Conservation (phyloP, 2,329 filamentous ascomycete species). For the Chrysoporthe deuterocubensis region DNA sequence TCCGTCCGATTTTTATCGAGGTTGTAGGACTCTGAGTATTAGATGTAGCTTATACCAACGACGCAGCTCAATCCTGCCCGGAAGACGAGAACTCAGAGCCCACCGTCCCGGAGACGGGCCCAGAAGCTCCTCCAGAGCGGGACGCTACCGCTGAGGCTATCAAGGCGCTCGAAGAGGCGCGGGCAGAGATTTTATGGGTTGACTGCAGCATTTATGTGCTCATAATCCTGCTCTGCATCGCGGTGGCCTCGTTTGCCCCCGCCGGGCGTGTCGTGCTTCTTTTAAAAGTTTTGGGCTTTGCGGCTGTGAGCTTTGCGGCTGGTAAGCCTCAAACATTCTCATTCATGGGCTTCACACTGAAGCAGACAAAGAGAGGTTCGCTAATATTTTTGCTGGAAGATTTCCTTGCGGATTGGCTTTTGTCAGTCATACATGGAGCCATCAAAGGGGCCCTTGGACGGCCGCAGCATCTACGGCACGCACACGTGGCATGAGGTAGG, state of each 20-base stretch:
- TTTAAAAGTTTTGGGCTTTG: background rate
- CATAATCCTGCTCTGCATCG: background rate
- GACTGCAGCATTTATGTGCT: background rate
- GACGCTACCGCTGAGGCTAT: background rate
- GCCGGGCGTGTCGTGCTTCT: background rate
- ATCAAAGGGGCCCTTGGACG: background rate
- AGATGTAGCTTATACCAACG: no score
- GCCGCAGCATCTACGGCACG: background rate
- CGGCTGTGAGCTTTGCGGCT: no score
- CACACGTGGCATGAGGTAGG: background rate
- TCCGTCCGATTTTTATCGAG: background rate
- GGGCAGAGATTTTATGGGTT: background rate
- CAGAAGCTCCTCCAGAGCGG: background rate
- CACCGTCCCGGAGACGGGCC: background rate
- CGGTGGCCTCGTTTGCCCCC: background rate
- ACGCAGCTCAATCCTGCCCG: background rate
- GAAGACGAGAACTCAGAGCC: background rate
- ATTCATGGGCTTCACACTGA: no score
- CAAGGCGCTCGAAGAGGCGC: background rate
- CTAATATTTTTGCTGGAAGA: background rate
- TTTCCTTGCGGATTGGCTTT: background rate
- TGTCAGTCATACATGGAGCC: background rate
- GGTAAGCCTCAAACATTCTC: no score
- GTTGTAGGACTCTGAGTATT: background rate
- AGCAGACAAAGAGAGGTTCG: background rate